phyloP scores from a whole-genome alignment of 108 stramenopile genomes.

The Fragilariopsis cylindrus region DNA sequence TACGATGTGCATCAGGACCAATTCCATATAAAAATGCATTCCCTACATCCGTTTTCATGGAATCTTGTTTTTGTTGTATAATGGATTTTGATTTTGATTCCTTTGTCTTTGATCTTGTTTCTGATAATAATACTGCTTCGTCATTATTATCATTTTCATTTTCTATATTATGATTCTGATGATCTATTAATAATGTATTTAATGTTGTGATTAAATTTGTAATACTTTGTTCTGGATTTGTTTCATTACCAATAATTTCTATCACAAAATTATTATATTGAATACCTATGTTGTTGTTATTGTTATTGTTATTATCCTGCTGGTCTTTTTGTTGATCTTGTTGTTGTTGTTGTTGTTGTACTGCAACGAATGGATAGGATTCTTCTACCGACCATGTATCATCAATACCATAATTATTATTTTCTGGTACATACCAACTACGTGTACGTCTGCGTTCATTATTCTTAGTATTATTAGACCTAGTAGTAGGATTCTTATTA shows the following conservation, averaged over 20 bases:
- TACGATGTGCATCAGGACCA: slow-evolving; percentile 20
- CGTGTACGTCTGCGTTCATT: background rate
- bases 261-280: background rate
- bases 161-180: background rate
- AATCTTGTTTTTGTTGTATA: background rate
- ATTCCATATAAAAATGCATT: slow-evolving; percentile 8
- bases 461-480: background rate
- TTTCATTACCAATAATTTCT: background rate
- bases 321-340: background rate
- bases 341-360: background rate
- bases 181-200: background rate
- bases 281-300: background rate
- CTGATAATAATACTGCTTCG: background rate
- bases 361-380: slow-evolving; percentile 7
- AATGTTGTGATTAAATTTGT: background rate
- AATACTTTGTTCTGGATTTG: background rate
- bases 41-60: background rate
- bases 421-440: slow-evolving; percentile 1
- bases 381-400: slow-evolving; percentile 13
- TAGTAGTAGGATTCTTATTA: background rate
- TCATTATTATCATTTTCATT: background rate
- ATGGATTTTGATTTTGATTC: too few species aligned
- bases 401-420: background rate
- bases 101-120: too few species aligned
- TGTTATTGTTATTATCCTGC: too few species aligned